A percentile compares a stretch with the other conserved stretches of the same genome.
Evolutionary conservation across 164 flowering plant genomes (phyloP).

Genomic region (Houttuynia cordata): DNA sequence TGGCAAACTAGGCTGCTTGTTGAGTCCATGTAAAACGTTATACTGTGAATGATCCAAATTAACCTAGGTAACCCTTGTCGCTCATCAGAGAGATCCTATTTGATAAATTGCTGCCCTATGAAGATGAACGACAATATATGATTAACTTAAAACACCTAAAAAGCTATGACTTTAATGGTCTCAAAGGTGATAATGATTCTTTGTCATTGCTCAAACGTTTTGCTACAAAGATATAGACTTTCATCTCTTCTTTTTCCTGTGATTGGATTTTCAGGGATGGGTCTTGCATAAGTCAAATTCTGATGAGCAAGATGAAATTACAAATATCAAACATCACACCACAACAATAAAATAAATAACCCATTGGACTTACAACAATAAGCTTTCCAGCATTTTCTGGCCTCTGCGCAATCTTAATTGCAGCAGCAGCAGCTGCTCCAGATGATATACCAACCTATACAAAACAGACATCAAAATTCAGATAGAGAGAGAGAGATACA

Average conservation of each 20-base stretch:
- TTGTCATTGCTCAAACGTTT: neutral
- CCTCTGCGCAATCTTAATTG: conserved; percentile 27
- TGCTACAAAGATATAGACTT: neutral
- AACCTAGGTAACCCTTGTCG: no score
- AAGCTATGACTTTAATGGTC: no score
- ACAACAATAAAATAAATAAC: neutral
- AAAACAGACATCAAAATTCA: no score
- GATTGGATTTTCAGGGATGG: neutral
- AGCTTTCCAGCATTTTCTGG: conserved; percentile 83
- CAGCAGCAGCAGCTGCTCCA: conserved; percentile 21
- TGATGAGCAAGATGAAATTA: neutral
- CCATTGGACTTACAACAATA: conserved; percentile 48
- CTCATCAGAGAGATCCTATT: no score
- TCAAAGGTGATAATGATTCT: no score
- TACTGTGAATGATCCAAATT: no score
- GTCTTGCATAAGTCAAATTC: neutral
- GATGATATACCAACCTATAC: conserved; percentile 21
- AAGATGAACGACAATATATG: no score
- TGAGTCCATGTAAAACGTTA: no score
- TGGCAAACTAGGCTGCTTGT: no score
- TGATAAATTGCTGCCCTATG: no score
- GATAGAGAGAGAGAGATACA: no score
- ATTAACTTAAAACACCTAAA: no score
- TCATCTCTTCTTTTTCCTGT: neutral
- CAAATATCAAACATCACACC: neutral